Conservation (phyloP, 169 alveolate genomes). For the Toxoplasma gondii region DNA sequence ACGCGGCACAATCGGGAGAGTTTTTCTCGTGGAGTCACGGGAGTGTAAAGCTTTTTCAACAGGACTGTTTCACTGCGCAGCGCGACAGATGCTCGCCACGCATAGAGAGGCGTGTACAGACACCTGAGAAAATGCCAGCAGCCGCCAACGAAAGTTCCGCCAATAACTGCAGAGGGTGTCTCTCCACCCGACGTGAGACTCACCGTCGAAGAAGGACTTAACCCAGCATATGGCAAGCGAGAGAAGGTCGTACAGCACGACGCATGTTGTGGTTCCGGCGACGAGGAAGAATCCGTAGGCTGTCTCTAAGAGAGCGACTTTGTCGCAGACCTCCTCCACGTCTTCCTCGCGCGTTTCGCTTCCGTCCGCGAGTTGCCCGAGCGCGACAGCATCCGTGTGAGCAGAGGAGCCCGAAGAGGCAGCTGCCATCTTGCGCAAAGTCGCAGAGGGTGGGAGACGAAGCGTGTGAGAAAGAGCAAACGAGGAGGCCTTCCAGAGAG, state of each 20-base stretch:
- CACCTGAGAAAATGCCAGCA: no score
- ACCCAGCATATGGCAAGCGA: slow-evolving; percentile 23
- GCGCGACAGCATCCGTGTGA: not conserved
- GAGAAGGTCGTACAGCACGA: slow-evolving; percentile 43
- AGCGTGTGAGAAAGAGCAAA: not conserved
- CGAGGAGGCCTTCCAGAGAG: slow-evolving; percentile 41
- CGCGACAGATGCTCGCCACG: no score
- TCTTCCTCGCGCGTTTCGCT: not conserved
- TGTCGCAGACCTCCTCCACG: not conserved
- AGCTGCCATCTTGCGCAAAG: not conserved
- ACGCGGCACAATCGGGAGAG: no score
- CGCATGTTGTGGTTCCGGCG: not conserved
- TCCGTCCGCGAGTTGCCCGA: not conserved
- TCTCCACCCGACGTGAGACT: not conserved
- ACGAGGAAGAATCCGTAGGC: slow-evolving; percentile 18
- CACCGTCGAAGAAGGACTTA: not conserved
- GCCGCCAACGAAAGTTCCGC: no score
- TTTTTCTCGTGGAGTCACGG: no score
- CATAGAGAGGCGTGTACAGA: no score
- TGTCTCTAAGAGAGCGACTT: not conserved
- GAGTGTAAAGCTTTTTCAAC: no score
- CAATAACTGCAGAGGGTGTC: no score
- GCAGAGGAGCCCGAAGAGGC: not conserved
- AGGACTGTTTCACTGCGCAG: no score
- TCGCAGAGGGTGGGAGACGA: not conserved